Percentiles rank a stretch among this genome's conserved stretches.
These are phyloP conservation scores for Desmodesmus armatus DNA, from an alignment of 139 green algal species.

Conservation along the genomic window DNA sequence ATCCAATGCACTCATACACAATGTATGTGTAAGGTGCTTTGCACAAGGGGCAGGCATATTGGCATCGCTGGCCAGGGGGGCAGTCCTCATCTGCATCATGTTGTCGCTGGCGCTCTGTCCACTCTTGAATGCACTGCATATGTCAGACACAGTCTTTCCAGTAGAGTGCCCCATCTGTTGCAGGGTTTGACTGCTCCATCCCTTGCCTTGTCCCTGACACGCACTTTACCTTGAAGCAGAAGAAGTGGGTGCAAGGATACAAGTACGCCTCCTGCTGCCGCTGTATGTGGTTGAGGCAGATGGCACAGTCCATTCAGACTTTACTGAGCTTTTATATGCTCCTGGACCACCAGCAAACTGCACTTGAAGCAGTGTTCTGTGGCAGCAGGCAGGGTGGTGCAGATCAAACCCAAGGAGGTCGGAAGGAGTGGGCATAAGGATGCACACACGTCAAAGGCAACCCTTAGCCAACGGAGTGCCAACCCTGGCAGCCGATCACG, in stretches of 20 bases:
- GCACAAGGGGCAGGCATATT: conserved; percentile 33
- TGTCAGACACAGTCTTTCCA: not conserved
- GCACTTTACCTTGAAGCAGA: conserved; percentile 34
- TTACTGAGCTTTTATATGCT: too few species aligned
- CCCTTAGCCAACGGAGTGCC: too few species aligned
- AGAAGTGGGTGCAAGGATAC: conserved; percentile 40
- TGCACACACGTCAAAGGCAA: too few species aligned
- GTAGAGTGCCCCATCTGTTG: not conserved
- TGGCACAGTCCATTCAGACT: conserved; percentile 47
- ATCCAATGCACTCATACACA: conserved; percentile 32
- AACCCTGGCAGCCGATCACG: too few species aligned
- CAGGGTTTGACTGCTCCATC: not conserved
- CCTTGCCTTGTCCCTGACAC: too few species aligned
- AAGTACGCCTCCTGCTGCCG: conserved; percentile 28
- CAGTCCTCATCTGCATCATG: not conserved
- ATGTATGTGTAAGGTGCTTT: conserved; percentile 32
- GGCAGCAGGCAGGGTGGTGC: too few species aligned
- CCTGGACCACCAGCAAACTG: too few species aligned
- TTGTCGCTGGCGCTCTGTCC: not conserved
- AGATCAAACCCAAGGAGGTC: too few species aligned
- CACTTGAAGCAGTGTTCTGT: too few species aligned
- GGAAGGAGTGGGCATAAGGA: too few species aligned
- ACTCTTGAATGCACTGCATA: not conserved
- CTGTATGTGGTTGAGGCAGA: conserved; percentile 34
- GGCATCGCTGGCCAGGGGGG: not conserved